Evolutionary conservation across 768 basidiomycete species (phyloP).

Genomic region (Lactifluus subvellereus): DNA sequence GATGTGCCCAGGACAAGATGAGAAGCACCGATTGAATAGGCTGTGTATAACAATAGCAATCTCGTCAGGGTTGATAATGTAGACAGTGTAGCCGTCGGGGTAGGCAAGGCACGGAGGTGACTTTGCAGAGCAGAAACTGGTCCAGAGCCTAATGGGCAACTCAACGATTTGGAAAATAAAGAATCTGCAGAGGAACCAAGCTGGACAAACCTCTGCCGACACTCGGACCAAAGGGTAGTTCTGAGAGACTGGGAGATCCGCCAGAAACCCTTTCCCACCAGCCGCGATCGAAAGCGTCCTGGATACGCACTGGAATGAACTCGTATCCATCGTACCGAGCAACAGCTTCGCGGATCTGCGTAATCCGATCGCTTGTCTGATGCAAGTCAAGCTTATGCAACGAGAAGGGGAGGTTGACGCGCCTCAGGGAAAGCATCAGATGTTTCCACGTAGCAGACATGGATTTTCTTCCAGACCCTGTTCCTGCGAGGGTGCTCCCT

Average conservation of each 20-base stretch:
- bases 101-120: constrained; percentile 65
- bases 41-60: constrained; percentile 64
- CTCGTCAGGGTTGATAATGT: constrained; percentile 57
- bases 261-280: constrained; percentile 59
- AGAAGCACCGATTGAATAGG: constrained; percentile 52
- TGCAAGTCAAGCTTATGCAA: neutral
- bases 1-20: constrained; percentile 76
- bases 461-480: constrained; percentile 55
- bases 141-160: constrained; percentile 14
- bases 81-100: constrained; percentile 59
- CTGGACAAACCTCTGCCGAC: constrained; percentile 42
- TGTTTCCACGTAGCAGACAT: constrained; percentile 66
- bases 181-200: neutral
- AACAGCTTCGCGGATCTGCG: constrained; percentile 45
- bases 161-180: constrained; percentile 18
- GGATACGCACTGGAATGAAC: constrained; percentile 58
- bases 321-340: constrained; percentile 46
- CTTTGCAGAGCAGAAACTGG: constrained; percentile 35
- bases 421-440: constrained; percentile 58
- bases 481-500: constrained; percentile 60
- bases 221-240: constrained; percentile 42
- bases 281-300: constrained; percentile 62
- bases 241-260: constrained; percentile 18
- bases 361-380: constrained; percentile 51
- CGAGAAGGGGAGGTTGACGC: constrained; percentile 28